Conservation (phyloP, 371 early-diverging fungal species). For the Mortierella polycephala region DNA sequence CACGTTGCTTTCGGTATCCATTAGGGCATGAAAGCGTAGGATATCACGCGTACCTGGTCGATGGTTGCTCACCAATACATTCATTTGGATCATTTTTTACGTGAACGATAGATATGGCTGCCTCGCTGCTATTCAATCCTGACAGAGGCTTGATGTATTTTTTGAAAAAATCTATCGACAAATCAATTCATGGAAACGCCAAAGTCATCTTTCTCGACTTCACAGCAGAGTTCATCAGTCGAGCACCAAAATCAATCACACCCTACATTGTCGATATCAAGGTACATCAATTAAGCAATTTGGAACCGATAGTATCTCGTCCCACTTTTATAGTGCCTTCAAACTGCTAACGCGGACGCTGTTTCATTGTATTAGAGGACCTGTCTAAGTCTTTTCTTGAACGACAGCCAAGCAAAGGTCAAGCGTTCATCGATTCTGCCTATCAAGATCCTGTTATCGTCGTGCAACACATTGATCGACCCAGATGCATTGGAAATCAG, state of each 20-base stretch:
- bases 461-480: conserved; percentile 36
- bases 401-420: conserved; percentile 38
- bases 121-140: conserved; percentile 37
- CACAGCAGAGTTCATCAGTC: conserved; percentile 45
- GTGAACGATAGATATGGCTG: conserved; percentile 38
- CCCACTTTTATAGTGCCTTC: not conserved
- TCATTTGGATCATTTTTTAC: not conserved
- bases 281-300: conserved; percentile 1
- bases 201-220: conserved; percentile 52
- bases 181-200: conserved; percentile 25
- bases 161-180: conserved; percentile 38
- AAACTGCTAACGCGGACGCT: not conserved
- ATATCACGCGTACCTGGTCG: not conserved
- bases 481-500: conserved; percentile 38
- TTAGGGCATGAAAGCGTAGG: too few species aligned
- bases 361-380: conserved; percentile 18
- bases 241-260: conserved; percentile 28
- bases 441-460: conserved; percentile 41
- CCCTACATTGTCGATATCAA: conserved; percentile 49
- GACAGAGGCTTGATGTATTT: conserved; percentile 41
- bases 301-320: not conserved
- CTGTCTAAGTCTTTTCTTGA: conserved; percentile 34
- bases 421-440: conserved; percentile 38
- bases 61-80: not conserved
- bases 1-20: not conserved